phyloP scores from a whole-genome alignment of 495 filamentous ascomycete species.

The Xylaria sp. region DNA sequence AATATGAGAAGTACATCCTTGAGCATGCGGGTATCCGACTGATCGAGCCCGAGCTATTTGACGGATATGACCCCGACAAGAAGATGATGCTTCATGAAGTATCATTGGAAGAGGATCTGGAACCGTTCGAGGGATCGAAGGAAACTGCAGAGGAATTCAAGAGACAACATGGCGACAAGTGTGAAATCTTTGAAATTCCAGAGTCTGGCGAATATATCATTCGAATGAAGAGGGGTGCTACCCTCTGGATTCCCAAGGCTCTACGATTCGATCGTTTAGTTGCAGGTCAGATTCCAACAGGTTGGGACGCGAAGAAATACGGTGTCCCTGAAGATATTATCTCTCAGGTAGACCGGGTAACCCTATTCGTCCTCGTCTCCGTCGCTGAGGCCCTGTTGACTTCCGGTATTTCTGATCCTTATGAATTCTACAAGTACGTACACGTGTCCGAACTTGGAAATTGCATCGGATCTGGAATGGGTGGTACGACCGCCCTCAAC shows the following conservation, averaged over 20 bases:
- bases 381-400: constrained; percentile 89
- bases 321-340: constrained; percentile 98
- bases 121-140: constrained; percentile 96
- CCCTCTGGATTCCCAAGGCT: constrained; percentile 93
- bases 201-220: constrained; percentile 95
- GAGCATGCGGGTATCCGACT: constrained; percentile 97
- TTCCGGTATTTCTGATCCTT: constrained; percentile 97
- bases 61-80: constrained; percentile 96
- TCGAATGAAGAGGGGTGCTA: constrained; percentile 91
- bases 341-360: constrained; percentile 94
- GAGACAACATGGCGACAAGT: constrained; percentile 95
- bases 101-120: constrained; percentile 93
- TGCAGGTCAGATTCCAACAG: constrained; percentile 94
- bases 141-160: constrained; percentile 97
- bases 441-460: constrained; percentile 98
- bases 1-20: constrained; percentile 95
- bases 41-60: constrained; percentile 96
- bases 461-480: constrained; percentile 96
- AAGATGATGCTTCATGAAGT: constrained; percentile 98
- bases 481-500: constrained; percentile 87
- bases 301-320: constrained; percentile 94
- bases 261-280: constrained; percentile 96
- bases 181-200: constrained; percentile 94
- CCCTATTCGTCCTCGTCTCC: constrained; percentile 91
- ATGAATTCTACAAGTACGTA: constrained; percentile 99